These are phyloP conservation scores for Breviolum minutum DNA, from an alignment of 73 alveolate species.

Conservation along the genomic window DNA sequence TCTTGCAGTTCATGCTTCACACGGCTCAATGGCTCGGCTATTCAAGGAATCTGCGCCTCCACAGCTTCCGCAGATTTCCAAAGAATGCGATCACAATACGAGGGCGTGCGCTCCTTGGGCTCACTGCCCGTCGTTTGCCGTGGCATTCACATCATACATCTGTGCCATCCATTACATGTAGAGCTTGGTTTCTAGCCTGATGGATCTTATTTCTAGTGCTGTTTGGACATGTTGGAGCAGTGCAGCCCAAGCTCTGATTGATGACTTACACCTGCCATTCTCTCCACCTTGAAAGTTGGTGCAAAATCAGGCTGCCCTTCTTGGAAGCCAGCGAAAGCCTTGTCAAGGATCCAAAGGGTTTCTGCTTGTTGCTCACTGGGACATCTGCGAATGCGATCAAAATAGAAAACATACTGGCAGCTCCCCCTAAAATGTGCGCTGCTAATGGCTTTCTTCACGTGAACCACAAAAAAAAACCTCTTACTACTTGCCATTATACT, in stretches of 20 bases:
- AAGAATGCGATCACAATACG: slow-evolving; percentile 77
- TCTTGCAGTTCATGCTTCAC: too few species aligned
- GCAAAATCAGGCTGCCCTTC: slow-evolving; percentile 44
- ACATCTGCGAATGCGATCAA: too few species aligned
- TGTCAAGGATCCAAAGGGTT: background rate
- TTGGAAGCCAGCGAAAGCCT: slow-evolving; percentile 81
- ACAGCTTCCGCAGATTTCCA: slow-evolving; percentile 64
- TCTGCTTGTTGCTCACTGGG: background rate
- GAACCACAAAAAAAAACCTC: too few species aligned
- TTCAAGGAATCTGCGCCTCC: background rate
- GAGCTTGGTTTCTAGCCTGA: background rate
- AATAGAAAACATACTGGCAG: too few species aligned
- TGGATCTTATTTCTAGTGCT: background rate
- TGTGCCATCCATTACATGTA: too few species aligned
- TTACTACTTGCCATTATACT: too few species aligned
- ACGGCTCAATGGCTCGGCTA: background rate
- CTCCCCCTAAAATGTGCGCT: too few species aligned
- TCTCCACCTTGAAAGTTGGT: slow-evolving; percentile 79
- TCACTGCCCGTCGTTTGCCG: background rate
- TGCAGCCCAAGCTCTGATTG: slow-evolving; percentile 11
- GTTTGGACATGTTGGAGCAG: too few species aligned
- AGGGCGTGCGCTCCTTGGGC: slow-evolving; percentile 56
- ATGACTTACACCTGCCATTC: slow-evolving; percentile 28
- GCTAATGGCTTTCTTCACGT: too few species aligned
- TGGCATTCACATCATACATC: background rate